Percentiles rank a stretch among this genome's conserved stretches.
These are phyloP conservation scores for Xanthoconium separans DNA, from an alignment of 1,284 basidiomycete genomes.

Conservation along the genomic window DNA sequence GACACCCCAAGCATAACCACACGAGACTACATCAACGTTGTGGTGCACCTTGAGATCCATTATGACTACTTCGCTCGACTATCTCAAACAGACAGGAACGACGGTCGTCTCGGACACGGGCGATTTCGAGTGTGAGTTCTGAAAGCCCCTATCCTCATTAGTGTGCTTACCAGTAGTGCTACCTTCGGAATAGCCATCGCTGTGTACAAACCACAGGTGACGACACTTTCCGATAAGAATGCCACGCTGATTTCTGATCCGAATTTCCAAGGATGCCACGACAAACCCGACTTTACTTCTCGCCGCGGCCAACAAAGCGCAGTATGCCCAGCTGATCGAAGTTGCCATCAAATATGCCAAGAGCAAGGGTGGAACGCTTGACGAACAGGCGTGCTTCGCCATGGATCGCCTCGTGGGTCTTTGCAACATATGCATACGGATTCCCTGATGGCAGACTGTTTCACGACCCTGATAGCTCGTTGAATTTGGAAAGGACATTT, in stretches of 20 bases:
- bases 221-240: not conserved
- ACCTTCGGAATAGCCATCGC: constrained; percentile 61
- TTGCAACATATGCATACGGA: not conserved
- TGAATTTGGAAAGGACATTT: constrained; percentile 94
- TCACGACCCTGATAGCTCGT: constrained; percentile 59
- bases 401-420: constrained; percentile 78
- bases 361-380: constrained; percentile 70
- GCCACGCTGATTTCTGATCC: not conserved
- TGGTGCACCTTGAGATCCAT: not conserved
- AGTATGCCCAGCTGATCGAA: constrained; percentile 83
- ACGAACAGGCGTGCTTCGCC: constrained; percentile 73
- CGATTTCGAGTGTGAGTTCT: constrained; percentile 70
- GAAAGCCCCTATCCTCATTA: constrained; percentile 4
- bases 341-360: constrained; percentile 83
- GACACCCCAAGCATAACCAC: not conserved
- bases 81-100: constrained; percentile 86
- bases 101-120: constrained; percentile 92
- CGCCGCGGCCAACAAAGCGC: constrained; percentile 87
- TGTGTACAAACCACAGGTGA: constrained; percentile 87
- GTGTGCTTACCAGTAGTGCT: not conserved
- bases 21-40: not conserved
- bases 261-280: constrained; percentile 68
- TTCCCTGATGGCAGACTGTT: not conserved
- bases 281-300: constrained; percentile 94
- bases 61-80: constrained; percentile 87